Evolutionary conservation across 768 basidiomycete genomes (phyloP), one percentile per base, ranked within the genome.

Genomic region (Xerocomellus chrysenteron): DNA sequence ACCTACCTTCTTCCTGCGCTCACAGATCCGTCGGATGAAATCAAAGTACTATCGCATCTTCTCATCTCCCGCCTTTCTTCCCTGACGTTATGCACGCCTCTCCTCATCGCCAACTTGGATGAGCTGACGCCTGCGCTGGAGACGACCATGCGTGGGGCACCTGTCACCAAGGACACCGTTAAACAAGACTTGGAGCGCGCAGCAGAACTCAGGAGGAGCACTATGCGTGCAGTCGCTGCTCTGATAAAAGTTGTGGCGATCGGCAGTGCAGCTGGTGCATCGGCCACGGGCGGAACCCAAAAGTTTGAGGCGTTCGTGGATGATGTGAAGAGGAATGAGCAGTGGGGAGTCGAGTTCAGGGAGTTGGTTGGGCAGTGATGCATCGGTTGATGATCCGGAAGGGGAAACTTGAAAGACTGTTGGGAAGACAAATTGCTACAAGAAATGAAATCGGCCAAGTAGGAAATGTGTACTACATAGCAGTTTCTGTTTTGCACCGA

Each of bases 1-100:
- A 80, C 78, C 24, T 83, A 86, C 45, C 88, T 98, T 45, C 80
- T 96, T 48, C 82, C 83, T 1, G 95, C 93, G 1, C 82, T 98
- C 13, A 77, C 81, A 2, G 97, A 99, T 70, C 87, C 89, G 52
- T 91, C 91, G 5, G 94, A 98, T 69, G 97, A 98, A 70, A 92
- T 99, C 78, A 98, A 98, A 73, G 93, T 98, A 45, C 84, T 98
- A 56, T 94, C 88, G 50, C 92, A 96, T 72, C 92, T 99, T 84
- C 90, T 96, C 78, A 81, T 98, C 39, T 92, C 93, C 79, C 87
- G 94, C 11, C 83, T 98, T 16, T 85, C 93, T 9, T 86, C 90
- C 33, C 85, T 98, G 26, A 80, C 88, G 1, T 42, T 67, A 19
- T 70, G 65, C 40, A 59, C 53, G 7, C 66, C 68, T 2, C 69